Conservation (phyloP, 352 stramenopile genomes). For the Globisporangium nodosum region DNA sequence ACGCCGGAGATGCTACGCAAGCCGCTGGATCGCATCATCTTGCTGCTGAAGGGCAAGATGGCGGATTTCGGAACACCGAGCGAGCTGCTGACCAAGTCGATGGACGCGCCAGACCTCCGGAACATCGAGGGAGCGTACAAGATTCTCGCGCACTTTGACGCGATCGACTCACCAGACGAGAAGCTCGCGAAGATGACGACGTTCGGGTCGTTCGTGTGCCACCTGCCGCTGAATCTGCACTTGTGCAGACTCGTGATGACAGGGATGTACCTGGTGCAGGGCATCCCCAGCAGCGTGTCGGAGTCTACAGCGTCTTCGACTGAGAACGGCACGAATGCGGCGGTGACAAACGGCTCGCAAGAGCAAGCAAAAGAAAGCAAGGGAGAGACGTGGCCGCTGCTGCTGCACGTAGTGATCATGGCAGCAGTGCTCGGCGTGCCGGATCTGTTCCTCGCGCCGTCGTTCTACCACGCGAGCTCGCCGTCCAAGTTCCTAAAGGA, state of each 20-base stretch:
- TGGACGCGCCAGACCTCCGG: slow-evolving; percentile 59
- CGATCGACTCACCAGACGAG: slow-evolving; percentile 58
- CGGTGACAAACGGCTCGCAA: not conserved
- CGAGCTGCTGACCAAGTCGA: slow-evolving; percentile 52
- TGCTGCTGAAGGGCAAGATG: slow-evolving; percentile 73
- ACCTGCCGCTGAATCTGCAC: slow-evolving; percentile 70
- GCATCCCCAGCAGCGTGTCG: slow-evolving; percentile 14
- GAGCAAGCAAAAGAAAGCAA: not conserved
- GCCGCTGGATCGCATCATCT: slow-evolving; percentile 71
- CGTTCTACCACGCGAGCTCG: slow-evolving; percentile 72
- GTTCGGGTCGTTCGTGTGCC: slow-evolving; percentile 76
- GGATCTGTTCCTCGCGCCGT: slow-evolving; percentile 73
- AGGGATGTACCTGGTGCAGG: slow-evolving; percentile 30
- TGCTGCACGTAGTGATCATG: slow-evolving; percentile 63
- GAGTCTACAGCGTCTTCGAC: too few relatives aligned
- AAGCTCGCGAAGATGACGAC: slow-evolving; percentile 50
- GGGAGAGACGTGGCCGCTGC: slow-evolving; percentile 27
- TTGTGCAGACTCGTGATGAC: slow-evolving; percentile 73
- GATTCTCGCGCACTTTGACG: slow-evolving; percentile 56
- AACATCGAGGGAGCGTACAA: slow-evolving; percentile 81
- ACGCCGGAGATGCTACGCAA: slow-evolving; percentile 80
- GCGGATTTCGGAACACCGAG: slow-evolving; percentile 67
- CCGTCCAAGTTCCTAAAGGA: slow-evolving; percentile 57
- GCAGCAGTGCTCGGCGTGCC: slow-evolving; percentile 58
- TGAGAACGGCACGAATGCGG: not conserved